Conservation (phyloP, 208 protist species). For the Wallacemonas sp. region DNA sequence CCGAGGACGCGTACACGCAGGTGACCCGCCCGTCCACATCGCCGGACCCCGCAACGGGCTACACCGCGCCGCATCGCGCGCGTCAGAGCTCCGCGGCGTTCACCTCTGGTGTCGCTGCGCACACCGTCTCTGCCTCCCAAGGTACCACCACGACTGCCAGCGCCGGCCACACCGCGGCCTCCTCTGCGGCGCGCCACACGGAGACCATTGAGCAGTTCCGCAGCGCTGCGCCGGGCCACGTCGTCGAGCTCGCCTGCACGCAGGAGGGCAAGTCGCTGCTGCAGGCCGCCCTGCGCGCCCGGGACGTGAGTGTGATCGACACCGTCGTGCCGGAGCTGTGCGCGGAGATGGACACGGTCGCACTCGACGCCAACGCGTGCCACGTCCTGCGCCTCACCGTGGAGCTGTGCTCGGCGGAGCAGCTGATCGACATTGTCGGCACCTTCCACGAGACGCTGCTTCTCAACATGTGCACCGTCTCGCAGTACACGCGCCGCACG, state of each 20-base stretch:
- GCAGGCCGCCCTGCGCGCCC: slow-evolving; percentile 48
- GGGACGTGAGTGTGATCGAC: slow-evolving; percentile 38
- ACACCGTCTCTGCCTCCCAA: too few species aligned
- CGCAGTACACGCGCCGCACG: slow-evolving; percentile 77
- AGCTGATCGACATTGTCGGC: slow-evolving; percentile 52
- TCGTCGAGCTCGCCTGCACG: slow-evolving; percentile 63
- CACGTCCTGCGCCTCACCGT: slow-evolving; percentile 69
- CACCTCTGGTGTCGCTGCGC: slow-evolving; percentile 9
- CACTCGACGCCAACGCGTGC: slow-evolving; percentile 73
- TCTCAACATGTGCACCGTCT: slow-evolving; percentile 79
- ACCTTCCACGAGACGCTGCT: slow-evolving; percentile 70
- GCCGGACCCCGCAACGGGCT: not conserved
- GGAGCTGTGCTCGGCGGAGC: slow-evolving; percentile 47
- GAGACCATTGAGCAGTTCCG: slow-evolving; percentile 20
- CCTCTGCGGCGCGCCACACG: slow-evolving; percentile 1
- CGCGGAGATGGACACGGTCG: slow-evolving; percentile 47
- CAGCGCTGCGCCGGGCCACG: slow-evolving; percentile 36
- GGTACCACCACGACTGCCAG: too few species aligned
- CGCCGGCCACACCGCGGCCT: not conserved
- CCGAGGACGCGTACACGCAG: too few species aligned
- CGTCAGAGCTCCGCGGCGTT: not conserved
- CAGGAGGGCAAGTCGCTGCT: slow-evolving; percentile 56
- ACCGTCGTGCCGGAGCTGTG: slow-evolving; percentile 56
- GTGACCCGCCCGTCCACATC: too few species aligned
- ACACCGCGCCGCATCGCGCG: slow-evolving; percentile 1